A percentile compares a stretch with the other conserved stretches of the same genome.
Conservation (phyloP, 345 rosid genomes). For the Geranium rotundifolium region DNA sequence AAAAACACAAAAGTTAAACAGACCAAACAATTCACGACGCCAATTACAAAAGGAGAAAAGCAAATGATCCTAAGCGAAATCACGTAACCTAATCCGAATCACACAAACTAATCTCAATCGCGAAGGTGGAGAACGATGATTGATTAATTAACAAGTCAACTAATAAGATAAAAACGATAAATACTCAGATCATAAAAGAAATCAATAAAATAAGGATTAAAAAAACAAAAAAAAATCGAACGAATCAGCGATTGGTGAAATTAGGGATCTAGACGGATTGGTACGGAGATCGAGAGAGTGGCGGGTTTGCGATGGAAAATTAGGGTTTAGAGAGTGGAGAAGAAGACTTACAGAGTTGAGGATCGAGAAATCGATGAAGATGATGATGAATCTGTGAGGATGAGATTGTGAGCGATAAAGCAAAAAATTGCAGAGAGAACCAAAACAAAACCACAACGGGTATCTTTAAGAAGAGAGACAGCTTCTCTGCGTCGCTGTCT, state of each 20-base stretch:
- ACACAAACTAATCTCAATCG: too few species aligned
- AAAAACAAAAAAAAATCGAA: too few species aligned
- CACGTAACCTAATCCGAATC: too few species aligned
- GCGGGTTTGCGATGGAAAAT: neutral
- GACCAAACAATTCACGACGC: too few species aligned
- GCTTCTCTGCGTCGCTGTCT: neutral
- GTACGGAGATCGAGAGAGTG: neutral
- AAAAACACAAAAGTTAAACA: too few species aligned
- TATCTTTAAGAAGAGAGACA: constrained; percentile 7
- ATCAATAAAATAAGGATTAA: neutral
- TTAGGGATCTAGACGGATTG: neutral
- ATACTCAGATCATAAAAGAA: neutral
- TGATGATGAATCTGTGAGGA: constrained; percentile 22
- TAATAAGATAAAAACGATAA: neutral
- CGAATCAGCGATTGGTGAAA: neutral
- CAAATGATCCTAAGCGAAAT: too few species aligned
- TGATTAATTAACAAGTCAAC: neutral
- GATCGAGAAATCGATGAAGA: constrained; percentile 16
- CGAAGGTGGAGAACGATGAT: neutral
- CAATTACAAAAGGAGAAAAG: too few species aligned
- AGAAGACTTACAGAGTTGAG: constrained; percentile 21
- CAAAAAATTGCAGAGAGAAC: constrained; percentile 1
- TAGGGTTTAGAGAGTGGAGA: neutral
- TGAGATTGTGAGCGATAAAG: constrained; percentile 22
- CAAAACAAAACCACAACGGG: constrained; percentile 13